phyloP scores from a whole-genome alignment of 140 eudicot species.

The Stevia rebaudiana region DNA sequence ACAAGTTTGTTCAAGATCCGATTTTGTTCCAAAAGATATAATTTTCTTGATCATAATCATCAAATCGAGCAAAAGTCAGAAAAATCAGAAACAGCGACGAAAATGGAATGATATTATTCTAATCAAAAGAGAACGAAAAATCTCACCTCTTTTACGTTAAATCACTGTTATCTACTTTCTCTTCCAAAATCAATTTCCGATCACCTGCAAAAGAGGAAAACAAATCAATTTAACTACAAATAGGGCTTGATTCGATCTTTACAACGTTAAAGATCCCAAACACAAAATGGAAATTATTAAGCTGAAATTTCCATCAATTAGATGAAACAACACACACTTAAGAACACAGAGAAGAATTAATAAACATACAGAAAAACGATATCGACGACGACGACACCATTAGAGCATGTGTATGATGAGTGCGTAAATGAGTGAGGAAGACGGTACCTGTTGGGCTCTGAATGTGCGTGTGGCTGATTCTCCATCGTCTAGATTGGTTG shows the following conservation, averaged over 20 bases:
- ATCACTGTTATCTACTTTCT: background rate
- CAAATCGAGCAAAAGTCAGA: background rate
- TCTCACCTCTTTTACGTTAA: conserved; percentile 4
- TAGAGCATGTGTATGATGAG: conserved; percentile 18
- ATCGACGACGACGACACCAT: conserved; percentile 21
- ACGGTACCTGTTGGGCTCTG: background rate
- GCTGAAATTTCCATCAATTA: background rate
- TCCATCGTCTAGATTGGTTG: conserved; percentile 15
- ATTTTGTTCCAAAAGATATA: background rate
- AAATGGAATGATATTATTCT: background rate
- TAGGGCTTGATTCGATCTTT: conserved; percentile 8
- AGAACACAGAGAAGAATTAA: conserved; percentile 4
- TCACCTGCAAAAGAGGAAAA: conserved; percentile 13
- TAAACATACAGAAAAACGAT: background rate
- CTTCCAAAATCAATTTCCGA: background rate
- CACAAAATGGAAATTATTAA: background rate
- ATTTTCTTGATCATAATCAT: background rate
- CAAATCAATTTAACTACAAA: background rate
- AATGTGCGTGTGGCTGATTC: background rate
- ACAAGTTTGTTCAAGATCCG: conserved; percentile 2
- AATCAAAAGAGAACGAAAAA: background rate
- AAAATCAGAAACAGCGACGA: background rate
- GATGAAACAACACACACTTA: background rate
- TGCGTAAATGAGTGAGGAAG: conserved; percentile 3
- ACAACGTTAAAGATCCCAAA: background rate